phyloP scores from a whole-genome alignment of 176 grass and related monocot species.

The Hordeum marinum region DNA sequence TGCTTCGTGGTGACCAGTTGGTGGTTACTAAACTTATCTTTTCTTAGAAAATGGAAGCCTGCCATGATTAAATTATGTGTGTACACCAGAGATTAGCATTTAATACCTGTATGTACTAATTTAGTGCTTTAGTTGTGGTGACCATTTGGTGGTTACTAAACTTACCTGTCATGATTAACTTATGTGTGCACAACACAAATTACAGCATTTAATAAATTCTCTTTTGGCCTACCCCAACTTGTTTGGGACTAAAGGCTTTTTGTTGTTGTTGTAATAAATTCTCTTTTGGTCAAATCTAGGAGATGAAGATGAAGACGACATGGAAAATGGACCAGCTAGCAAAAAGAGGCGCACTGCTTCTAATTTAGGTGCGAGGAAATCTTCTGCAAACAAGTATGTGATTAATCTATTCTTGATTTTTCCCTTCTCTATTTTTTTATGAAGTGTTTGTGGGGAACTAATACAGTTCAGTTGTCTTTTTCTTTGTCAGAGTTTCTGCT shows the following conservation, averaged over 20 bases:
- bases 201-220: conserved; percentile 8
- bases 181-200: conserved; percentile 18
- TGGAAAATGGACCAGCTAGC: conserved; percentile 65
- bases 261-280: too few relatives aligned
- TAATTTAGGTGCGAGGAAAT: conserved; percentile 63
- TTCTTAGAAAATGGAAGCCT: neutral
- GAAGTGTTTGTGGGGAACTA: neutral
- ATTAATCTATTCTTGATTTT: conserved; percentile 14
- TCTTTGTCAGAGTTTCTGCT: conserved; percentile 60
- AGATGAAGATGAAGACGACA: conserved; percentile 80
- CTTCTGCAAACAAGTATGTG: conserved; percentile 69
- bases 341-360: conserved; percentile 71
- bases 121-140: neutral
- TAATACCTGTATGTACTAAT: conserved; percentile 1
- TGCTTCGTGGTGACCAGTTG: neutral
- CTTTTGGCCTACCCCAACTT: too few relatives aligned
- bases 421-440: conserved; percentile 6
- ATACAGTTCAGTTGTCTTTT: conserved; percentile 30
- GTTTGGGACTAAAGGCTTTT: too few relatives aligned
- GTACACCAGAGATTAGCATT: neutral
- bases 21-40: neutral
- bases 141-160: conserved; percentile 3
- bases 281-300: conserved; percentile 46
- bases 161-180: neutral
- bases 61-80: neutral